Conservation (phyloP, 192 early-diverging fungal species). For the Diversispora eburnea region DNA sequence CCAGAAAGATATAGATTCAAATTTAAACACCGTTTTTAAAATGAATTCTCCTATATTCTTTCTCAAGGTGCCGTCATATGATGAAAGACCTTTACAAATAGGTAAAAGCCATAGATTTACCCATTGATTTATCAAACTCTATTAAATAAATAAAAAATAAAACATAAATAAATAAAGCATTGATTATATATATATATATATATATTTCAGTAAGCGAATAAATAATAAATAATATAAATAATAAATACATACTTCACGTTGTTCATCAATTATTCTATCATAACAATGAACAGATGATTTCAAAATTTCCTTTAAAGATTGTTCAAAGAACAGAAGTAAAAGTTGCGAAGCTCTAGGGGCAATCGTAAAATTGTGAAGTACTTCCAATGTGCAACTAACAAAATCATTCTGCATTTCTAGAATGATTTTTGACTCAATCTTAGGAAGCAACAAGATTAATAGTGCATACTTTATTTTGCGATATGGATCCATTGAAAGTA, state of each 20-base stretch:
- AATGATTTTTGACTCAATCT: constrained; percentile 52
- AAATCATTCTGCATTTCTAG: constrained; percentile 58
- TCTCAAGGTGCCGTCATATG: constrained; percentile 47
- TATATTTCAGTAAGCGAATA: background rate
- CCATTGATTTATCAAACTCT: constrained; percentile 41
- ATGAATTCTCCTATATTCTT: constrained; percentile 57
- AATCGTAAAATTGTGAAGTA: constrained; percentile 54
- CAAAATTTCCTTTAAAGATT: constrained; percentile 24
- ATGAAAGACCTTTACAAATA: constrained; percentile 50
- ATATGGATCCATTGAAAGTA: constrained; percentile 75
- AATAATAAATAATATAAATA: too few relatives aligned
- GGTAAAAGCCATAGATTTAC: constrained; percentile 56
- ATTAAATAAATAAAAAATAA: background rate
- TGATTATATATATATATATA: background rate
- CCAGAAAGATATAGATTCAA: constrained; percentile 45
- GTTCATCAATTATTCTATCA: constrained; percentile 25
- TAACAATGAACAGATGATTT: background rate
- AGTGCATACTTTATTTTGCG: constrained; percentile 83
- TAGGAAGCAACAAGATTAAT: constrained; percentile 57
- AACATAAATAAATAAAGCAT: background rate
- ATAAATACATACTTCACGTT: background rate
- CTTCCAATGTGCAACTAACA: constrained; percentile 56
- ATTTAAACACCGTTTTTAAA: constrained; percentile 52
- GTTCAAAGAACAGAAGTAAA: constrained; percentile 42
- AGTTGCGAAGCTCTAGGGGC: constrained; percentile 47